Percentiles rank a stretch among this genome's conserved stretches.
phyloP scores from a whole-genome alignment of 345 rosid species.

The Eucalyptus caleyi region DNA sequence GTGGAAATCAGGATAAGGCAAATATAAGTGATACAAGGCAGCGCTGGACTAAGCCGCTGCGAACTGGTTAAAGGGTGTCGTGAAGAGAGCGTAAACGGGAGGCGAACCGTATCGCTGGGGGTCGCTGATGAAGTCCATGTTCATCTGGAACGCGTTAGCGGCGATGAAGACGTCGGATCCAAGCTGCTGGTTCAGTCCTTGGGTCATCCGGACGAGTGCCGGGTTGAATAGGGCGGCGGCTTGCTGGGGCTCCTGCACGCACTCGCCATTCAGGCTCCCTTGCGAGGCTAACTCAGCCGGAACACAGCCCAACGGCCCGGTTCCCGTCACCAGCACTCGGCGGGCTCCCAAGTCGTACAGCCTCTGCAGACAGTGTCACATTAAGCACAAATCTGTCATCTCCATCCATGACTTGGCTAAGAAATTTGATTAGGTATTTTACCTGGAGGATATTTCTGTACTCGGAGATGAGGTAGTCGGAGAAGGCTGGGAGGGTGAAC shows the following conservation, averaged over 20 bases:
- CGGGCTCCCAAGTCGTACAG: slow-evolving; percentile 32
- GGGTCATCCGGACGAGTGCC: slow-evolving; percentile 13
- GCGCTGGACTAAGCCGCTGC: not conserved
- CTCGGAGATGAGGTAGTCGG: slow-evolving; percentile 28
- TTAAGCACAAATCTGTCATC: not conserved
- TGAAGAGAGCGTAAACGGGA: not conserved
- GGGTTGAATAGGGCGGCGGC: slow-evolving; percentile 33
- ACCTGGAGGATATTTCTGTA: slow-evolving; percentile 27
- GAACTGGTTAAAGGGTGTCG: not conserved
- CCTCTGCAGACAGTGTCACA: not conserved
- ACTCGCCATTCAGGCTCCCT: slow-evolving; percentile 27
- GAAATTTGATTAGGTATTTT: not conserved
- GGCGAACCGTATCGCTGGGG: slow-evolving; percentile 23
- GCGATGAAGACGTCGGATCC: slow-evolving; percentile 23
- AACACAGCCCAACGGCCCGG: slow-evolving; percentile 43
- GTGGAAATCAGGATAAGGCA: not conserved
- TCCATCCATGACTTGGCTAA: not conserved
- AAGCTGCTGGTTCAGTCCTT: slow-evolving; percentile 14
- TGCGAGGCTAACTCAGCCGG: slow-evolving; percentile 29
- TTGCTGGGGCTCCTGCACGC: slow-evolving; percentile 14
- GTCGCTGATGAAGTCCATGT: slow-evolving; percentile 24
- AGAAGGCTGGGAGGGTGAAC: slow-evolving; percentile 18
- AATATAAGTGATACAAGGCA: not conserved
- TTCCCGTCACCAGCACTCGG: slow-evolving; percentile 32
- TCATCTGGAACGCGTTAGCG: slow-evolving; percentile 15